Conservation (phyloP, 805 yeast species). For the Kazachstania bromeliacearum region DNA sequence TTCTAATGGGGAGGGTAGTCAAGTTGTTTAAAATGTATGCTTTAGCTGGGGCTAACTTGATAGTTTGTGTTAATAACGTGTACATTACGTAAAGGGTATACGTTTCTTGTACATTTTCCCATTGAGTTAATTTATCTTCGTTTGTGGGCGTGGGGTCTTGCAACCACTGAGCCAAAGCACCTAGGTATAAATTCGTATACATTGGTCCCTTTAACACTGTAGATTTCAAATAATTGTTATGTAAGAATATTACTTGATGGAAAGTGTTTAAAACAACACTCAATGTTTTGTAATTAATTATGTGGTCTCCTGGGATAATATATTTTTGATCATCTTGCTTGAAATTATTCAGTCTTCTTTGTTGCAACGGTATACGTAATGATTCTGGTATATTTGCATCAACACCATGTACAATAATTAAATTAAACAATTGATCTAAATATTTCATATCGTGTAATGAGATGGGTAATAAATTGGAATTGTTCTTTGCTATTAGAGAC, state of each 20-base stretch:
- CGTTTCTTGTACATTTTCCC: slow-evolving; percentile 48
- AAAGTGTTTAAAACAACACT: slow-evolving; percentile 14
- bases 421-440: slow-evolving; percentile 52
- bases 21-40: slow-evolving; percentile 40
- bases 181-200: slow-evolving; percentile 47
- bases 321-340: slow-evolving; percentile 21
- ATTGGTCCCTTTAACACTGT: slow-evolving; percentile 59
- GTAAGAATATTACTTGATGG: slow-evolving; percentile 12
- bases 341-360: slow-evolving; percentile 47
- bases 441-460: slow-evolving; percentile 80
- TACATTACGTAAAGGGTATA: slow-evolving; percentile 56
- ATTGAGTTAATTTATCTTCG: slow-evolving; percentile 11
- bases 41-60: slow-evolving; percentile 39
- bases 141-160: slow-evolving; percentile 26
- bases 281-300: slow-evolving; percentile 8
- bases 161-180: slow-evolving; percentile 30
- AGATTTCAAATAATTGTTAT: slow-evolving; percentile 17
- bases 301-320: slow-evolving; percentile 15
- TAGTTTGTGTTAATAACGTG: slow-evolving; percentile 45
- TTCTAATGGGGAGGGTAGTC: slow-evolving; percentile 43
- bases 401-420: slow-evolving; percentile 62
- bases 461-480: slow-evolving; percentile 38
- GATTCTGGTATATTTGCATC: slow-evolving; percentile 50
- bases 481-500: slow-evolving; percentile 5
- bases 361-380: slow-evolving; percentile 55